phyloP scores from a whole-genome alignment of 2,329 filamentous ascomycete species.

The Claviceps pazoutovae region DNA sequence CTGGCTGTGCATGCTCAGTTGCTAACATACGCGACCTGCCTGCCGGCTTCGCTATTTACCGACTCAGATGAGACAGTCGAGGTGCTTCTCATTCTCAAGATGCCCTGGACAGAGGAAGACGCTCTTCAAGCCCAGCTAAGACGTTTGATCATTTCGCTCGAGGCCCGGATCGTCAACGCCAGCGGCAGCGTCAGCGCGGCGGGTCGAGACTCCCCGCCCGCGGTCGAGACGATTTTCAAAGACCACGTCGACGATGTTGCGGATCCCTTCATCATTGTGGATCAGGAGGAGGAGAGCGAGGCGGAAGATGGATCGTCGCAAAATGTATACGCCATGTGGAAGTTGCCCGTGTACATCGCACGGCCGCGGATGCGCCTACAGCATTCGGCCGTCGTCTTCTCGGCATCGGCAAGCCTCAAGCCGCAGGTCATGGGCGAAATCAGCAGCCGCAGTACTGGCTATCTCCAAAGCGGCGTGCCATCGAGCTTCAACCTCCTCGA shows the following conservation, averaged over 20 bases:
- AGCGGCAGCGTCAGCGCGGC: slow-evolving; percentile 38
- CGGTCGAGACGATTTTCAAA: slow-evolving; percentile 47
- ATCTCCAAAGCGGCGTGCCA: slow-evolving; percentile 54
- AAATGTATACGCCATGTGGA: slow-evolving; percentile 45
- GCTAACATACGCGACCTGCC: too few species aligned
- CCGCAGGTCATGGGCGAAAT: slow-evolving; percentile 24
- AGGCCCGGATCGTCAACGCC: slow-evolving; percentile 50
- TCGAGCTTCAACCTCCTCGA: slow-evolving; percentile 65
- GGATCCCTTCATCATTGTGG: slow-evolving; percentile 36
- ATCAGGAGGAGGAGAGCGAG: slow-evolving; percentile 21
- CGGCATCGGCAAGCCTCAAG: slow-evolving; percentile 45
- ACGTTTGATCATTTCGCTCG: slow-evolving; percentile 51
- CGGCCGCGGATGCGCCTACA: slow-evolving; percentile 52
- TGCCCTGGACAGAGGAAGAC: slow-evolving; percentile 43
- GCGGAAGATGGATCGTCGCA: slow-evolving; percentile 15
- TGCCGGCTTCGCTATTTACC: slow-evolving; percentile 10
- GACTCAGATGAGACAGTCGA: slow-evolving; percentile 55
- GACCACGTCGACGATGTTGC: slow-evolving; percentile 34
- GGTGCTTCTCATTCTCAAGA: slow-evolving; percentile 54
- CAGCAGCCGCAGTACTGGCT: slow-evolving; percentile 34
- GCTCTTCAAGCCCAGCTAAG: slow-evolving; percentile 44
- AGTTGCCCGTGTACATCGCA: slow-evolving; percentile 40
- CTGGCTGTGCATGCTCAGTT: too few species aligned
- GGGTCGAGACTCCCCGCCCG: slow-evolving; percentile 32
- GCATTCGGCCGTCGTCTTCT: slow-evolving; percentile 51